Percentiles rank a stretch among this genome's conserved stretches.
These are phyloP conservation scores for Coemansia sp. DNA, from an alignment of 192 early-diverging fungal genomes.

Conservation along the genomic window DNA sequence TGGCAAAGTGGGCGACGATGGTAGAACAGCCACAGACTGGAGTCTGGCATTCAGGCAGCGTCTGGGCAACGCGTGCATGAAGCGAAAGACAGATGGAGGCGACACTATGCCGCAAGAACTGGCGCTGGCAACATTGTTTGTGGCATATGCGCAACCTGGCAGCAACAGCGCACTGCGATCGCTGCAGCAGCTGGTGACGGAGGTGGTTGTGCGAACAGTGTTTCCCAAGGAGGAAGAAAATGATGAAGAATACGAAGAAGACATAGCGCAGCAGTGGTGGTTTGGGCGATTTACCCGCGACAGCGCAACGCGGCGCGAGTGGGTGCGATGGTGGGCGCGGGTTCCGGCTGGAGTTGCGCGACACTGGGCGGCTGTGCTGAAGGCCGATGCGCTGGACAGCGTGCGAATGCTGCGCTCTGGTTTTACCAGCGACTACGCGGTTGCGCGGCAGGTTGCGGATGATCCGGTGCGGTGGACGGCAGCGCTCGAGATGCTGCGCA, in stretches of 20 bases:
- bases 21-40: neutral
- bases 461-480: conserved; percentile 32
- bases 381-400: conserved; percentile 20
- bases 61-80: neutral
- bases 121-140: conserved; percentile 18
- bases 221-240: neutral
- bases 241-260: neutral
- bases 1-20: neutral
- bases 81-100: neutral
- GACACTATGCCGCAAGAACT: conserved; percentile 14
- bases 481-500: conserved; percentile 42
- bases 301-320: conserved; percentile 25
- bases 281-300: conserved; percentile 28
- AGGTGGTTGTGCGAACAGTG: conserved; percentile 12
- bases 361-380: conserved; percentile 23
- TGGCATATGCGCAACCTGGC: neutral
- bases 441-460: conserved; percentile 17
- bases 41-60: neutral
- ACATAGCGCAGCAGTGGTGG: conserved; percentile 14
- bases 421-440: conserved; percentile 20
- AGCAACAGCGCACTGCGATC: neutral
- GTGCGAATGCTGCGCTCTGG: conserved; percentile 16
- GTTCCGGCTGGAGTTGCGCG: conserved; percentile 27
- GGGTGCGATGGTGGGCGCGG: conserved; percentile 43
- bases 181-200: conserved; percentile 16